Evolutionary conservation across 306 rosid genomes (phyloP).

Genomic region (Notholithocarpus densiflorus): DNA sequence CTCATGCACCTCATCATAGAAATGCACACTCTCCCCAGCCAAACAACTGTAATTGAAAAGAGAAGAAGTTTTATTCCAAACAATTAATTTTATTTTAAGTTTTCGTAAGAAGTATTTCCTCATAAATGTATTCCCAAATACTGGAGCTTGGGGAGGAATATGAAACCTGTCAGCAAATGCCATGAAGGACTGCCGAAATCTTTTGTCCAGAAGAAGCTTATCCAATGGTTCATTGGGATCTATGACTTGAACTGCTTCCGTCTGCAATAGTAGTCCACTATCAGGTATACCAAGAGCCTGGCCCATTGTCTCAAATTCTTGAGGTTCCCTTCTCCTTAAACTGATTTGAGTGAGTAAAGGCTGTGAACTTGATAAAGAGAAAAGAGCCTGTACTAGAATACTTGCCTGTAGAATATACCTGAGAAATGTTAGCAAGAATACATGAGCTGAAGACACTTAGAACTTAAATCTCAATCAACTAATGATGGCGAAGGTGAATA

Average conservation of each 20-base stretch:
- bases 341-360: constrained; percentile 95
- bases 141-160: constrained; percentile 8
- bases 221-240: constrained; percentile 82
- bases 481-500: constrained; percentile 8
- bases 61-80: constrained; percentile 5
- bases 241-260: constrained; percentile 48
- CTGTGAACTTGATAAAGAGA: constrained; percentile 92
- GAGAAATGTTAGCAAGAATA: constrained; percentile 29
- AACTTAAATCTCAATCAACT: constrained; percentile 18
- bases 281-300: constrained; percentile 96
- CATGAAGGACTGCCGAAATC: constrained; percentile 86
- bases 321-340: constrained; percentile 71
- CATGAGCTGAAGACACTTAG: constrained; percentile 11
- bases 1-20: constrained; percentile 84
- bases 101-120: background rate
- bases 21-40: constrained; percentile 98
- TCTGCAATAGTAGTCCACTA: constrained; percentile 62
- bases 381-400: constrained; percentile 73
- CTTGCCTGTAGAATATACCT: constrained; percentile 64
- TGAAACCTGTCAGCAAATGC: constrained; percentile 87
- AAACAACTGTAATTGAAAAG: constrained; percentile 69
- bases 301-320: constrained; percentile 80
- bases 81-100: background rate
- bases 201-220: constrained; percentile 76
- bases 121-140: constrained; percentile 6